Conservation (phyloP, 371 early-diverging fungal species). For the Batkoa obscura region DNA sequence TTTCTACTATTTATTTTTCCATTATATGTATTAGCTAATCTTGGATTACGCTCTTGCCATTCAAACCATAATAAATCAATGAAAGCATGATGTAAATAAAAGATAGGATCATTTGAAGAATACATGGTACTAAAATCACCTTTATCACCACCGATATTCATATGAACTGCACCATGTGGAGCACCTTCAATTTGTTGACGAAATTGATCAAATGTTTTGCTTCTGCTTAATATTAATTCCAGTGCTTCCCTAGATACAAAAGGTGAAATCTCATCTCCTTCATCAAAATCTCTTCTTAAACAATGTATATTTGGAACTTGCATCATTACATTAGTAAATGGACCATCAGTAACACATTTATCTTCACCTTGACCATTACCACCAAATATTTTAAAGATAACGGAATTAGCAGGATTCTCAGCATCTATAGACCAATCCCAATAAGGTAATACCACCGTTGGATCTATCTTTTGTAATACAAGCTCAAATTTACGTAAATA, state of each 20-base stretch:
- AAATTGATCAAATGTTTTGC: conserved; percentile 15
- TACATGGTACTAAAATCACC: conserved; percentile 21
- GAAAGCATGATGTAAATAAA: conserved; percentile 1
- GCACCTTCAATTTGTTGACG: conserved; percentile 15
- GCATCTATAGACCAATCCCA: conserved; percentile 25
- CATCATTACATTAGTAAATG: conserved; percentile 3
- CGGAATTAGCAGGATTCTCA: conserved; percentile 6
- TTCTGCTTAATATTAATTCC: conserved; percentile 9
- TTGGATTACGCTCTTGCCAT: background rate
- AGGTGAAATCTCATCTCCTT: conserved; percentile 11
- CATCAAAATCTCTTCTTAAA: conserved; percentile 10
- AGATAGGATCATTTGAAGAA: conserved; percentile 3
- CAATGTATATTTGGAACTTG: conserved; percentile 11
- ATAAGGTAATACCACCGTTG: conserved; percentile 21
- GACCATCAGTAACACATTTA: conserved; percentile 11
- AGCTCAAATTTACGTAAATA: conserved; percentile 14
- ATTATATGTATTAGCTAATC: background rate
- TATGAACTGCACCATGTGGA: conserved; percentile 26
- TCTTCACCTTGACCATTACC: conserved; percentile 10
- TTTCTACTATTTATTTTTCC: background rate
- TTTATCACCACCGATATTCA: conserved; percentile 20
- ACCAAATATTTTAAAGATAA: conserved; percentile 5
- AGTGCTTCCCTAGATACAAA: conserved; percentile 11
- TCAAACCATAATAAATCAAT: background rate
- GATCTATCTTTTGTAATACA: conserved; percentile 15